Conservation (phyloP, 2,329 filamentous ascomycete genomes). For the Geosmithia putterillii region DNA sequence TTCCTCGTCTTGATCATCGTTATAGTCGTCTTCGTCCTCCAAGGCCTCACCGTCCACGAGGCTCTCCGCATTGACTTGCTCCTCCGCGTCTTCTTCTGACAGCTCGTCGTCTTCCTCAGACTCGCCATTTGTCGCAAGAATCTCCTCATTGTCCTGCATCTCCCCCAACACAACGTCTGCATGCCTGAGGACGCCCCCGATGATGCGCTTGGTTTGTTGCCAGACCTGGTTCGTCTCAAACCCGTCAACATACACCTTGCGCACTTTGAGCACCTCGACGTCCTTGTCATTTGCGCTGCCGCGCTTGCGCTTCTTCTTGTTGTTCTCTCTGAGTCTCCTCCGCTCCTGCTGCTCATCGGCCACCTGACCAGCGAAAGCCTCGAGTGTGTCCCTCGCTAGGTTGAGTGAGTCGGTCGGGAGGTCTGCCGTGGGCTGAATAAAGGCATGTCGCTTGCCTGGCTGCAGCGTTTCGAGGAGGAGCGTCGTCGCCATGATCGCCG, state of each 20-base stretch:
- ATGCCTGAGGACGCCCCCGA: slow-evolving; percentile 42
- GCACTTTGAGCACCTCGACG: slow-evolving; percentile 56
- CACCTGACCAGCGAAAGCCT: slow-evolving; percentile 63
- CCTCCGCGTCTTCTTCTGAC: slow-evolving; percentile 7
- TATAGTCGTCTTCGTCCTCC: slow-evolving; percentile 20
- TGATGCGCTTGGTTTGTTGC: slow-evolving; percentile 81
- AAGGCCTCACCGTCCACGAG: slow-evolving; percentile 11
- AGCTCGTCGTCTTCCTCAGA: slow-evolving; percentile 22
- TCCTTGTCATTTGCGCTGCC: slow-evolving; percentile 26
- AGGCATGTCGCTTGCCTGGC: slow-evolving; percentile 52
- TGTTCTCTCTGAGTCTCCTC: slow-evolving; percentile 31
- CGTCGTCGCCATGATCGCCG: slow-evolving; percentile 9
- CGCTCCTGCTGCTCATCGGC: slow-evolving; percentile 59
- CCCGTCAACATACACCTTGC: slow-evolving; percentile 74
- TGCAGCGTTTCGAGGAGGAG: slow-evolving; percentile 45
- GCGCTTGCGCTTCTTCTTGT: slow-evolving; percentile 69
- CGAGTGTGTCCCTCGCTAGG: slow-evolving; percentile 69
- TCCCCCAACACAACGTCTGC: slow-evolving; percentile 33
- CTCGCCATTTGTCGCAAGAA: slow-evolving; percentile 7
- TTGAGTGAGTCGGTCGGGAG: slow-evolving; percentile 59
- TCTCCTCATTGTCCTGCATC: slow-evolving; percentile 33
- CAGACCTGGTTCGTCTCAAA: slow-evolving; percentile 85
- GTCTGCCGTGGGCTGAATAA: slow-evolving; percentile 59
- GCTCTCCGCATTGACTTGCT: neutral
- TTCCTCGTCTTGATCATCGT: slow-evolving; percentile 14